Percentiles rank a stretch among this genome's conserved stretches.
phyloP scores from a whole-genome alignment of 2,329 filamentous ascomycete species.

The Remersonia thermophila region DNA sequence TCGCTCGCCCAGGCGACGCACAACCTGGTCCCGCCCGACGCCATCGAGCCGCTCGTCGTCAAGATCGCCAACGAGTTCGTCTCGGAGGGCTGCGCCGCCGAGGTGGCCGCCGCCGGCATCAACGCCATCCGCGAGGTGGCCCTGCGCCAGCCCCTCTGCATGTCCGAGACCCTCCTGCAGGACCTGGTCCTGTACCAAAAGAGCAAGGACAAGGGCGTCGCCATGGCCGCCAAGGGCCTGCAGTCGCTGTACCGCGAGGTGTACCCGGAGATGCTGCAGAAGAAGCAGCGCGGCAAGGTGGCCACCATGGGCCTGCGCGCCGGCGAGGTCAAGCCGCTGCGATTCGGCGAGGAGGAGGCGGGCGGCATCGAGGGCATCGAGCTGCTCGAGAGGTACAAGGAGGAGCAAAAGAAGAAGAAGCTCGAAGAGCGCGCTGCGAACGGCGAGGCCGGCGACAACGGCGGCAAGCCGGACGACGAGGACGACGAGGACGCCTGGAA shows the following conservation, averaged over 20 bases:
- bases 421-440: conserved; percentile 54
- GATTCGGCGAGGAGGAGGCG: conserved; percentile 69
- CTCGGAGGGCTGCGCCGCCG: conserved; percentile 79
- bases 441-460: conserved; percentile 43
- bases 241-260: conserved; percentile 86
- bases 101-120: conserved; percentile 82
- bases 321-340: conserved; percentile 62
- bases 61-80: conserved; percentile 99
- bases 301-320: conserved; percentile 67
- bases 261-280: conserved; percentile 76
- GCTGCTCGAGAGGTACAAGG: conserved; percentile 84
- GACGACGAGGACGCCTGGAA: conserved; percentile 46
- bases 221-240: conserved; percentile 93
- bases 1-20: conserved; percentile 87
- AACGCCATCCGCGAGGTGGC: conserved; percentile 95
- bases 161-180: conserved; percentile 90
- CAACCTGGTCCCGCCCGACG: conserved; percentile 82
- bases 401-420: conserved; percentile 69
- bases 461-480: conserved; percentile 30
- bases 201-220: conserved; percentile 97
- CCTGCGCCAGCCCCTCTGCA: conserved; percentile 82
- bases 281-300: conserved; percentile 82
- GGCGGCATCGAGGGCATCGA: conserved; percentile 89
- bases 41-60: conserved; percentile 75
- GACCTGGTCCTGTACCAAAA: conserved; percentile 93